A percentile compares a stretch with the other conserved stretches of the same genome.
These are phyloP conservation scores for Thermomyces lanuginosus DNA, from an alignment of 2,329 filamentous ascomycete species.

Conservation along the genomic window DNA sequence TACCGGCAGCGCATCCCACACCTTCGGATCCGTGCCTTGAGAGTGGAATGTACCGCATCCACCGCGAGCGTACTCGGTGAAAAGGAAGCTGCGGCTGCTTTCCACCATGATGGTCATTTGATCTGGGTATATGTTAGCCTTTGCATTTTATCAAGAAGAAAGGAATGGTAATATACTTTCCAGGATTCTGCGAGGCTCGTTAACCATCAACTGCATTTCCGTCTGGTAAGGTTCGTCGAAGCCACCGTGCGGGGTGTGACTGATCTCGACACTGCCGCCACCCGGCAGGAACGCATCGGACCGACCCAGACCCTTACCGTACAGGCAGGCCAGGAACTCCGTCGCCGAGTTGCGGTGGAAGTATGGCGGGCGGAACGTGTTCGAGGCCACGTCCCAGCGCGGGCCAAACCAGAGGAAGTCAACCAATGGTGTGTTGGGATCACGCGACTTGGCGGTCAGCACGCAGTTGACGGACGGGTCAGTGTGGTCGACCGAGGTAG, in stretches of 20 bases:
- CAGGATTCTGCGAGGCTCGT: slow-evolving; percentile 28
- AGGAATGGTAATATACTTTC: slow-evolving; percentile 13
- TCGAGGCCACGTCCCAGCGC: slow-evolving; percentile 51
- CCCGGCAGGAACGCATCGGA: slow-evolving; percentile 15
- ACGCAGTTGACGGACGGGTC: slow-evolving; percentile 54
- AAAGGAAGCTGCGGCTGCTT: slow-evolving; percentile 14
- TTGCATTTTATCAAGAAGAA: background rate
- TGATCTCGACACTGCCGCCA: slow-evolving; percentile 13
- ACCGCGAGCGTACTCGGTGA: slow-evolving; percentile 14
- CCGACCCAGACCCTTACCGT: slow-evolving; percentile 14
- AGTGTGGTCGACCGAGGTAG: slow-evolving; percentile 45
- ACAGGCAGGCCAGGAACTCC: slow-evolving; percentile 34
- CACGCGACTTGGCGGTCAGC: slow-evolving; percentile 30
- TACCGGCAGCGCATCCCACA: slow-evolving; percentile 15
- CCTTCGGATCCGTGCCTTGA: slow-evolving; percentile 14
- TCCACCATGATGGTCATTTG: slow-evolving; percentile 19
- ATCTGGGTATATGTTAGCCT: slow-evolving; percentile 6
- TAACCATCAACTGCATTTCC: slow-evolving; percentile 30
- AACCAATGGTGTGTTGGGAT: slow-evolving; percentile 43
- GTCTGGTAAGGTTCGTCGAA: slow-evolving; percentile 31
- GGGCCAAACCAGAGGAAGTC: slow-evolving; percentile 62
- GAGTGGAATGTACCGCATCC: slow-evolving; percentile 14
- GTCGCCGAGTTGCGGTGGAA: slow-evolving; percentile 55
- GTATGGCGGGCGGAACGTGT: slow-evolving; percentile 57
- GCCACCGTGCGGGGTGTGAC: slow-evolving; percentile 16